These are phyloP conservation scores for Elaeis guineensis DNA, from an alignment of 176 grass and related monocot species.

Conservation along the genomic window DNA sequence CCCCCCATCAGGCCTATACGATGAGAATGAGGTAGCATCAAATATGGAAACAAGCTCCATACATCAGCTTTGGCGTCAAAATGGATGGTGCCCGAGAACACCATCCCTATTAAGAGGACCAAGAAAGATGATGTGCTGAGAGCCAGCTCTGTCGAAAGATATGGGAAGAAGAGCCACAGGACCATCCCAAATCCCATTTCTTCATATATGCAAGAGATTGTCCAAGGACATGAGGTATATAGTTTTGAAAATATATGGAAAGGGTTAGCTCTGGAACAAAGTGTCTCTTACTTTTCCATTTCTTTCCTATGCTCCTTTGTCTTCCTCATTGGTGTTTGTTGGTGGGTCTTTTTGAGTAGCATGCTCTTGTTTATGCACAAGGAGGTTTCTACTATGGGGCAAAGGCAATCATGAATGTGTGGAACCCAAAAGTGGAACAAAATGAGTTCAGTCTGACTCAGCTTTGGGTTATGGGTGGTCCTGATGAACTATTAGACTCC, in stretches of 20 bases:
- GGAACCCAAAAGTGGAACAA: conserved; percentile 3
- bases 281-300: no score
- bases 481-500: neutral
- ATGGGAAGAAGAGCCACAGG: conserved; percentile 13
- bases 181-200: neutral
- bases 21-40: no score
- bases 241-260: no score
- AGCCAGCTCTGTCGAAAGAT: conserved; percentile 4
- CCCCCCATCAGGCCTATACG: no score
- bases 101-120: conserved; percentile 3
- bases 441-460: conserved; percentile 13
- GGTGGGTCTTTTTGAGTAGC: neutral
- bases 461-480: conserved; percentile 3
- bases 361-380: conserved; percentile 6
- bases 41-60: no score
- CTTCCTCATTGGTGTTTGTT: neutral
- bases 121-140: conserved; percentile 6
- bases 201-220: neutral
- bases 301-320: no score
- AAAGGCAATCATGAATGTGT: conserved; percentile 13
- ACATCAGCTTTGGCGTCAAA: no score
- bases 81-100: no score
- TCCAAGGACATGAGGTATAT: conserved; percentile 11
- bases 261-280: no score
- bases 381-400: conserved; percentile 9